A percentile compares a stretch with the other conserved stretches of the same genome.
Evolutionary conservation across 2,329 filamentous ascomycete species (phyloP).

Genomic region (Emergomyces pasteurianus): DNA sequence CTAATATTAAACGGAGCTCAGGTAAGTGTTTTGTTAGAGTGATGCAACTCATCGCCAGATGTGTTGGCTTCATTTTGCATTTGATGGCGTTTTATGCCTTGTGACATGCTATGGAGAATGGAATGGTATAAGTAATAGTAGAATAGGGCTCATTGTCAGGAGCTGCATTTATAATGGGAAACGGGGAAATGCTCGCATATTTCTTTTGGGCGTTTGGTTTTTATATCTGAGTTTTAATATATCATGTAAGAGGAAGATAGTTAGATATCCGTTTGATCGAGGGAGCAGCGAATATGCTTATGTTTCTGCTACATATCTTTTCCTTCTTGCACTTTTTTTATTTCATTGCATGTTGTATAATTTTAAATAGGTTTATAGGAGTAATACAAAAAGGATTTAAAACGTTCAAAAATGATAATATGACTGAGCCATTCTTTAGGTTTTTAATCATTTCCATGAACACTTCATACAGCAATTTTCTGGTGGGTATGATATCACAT

Average conservation of each 20-base stretch:
- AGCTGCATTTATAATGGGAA: no score
- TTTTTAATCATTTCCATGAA: not conserved
- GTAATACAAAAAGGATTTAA: no score
- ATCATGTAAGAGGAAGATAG: not conserved
- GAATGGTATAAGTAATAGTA: not conserved
- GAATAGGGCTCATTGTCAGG: no score
- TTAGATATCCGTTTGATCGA: not conserved
- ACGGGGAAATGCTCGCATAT: not conserved
- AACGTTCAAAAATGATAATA: no score
- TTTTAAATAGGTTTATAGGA: not conserved
- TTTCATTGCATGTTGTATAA: not conserved
- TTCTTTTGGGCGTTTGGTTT: not conserved
- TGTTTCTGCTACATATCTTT: not conserved
- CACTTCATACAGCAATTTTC: not conserved
- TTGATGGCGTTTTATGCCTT: not conserved
- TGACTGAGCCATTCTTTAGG: no score
- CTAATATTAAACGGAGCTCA: not conserved
- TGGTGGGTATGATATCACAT: not conserved
- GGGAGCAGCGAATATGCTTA: no score
- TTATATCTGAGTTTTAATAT: not conserved
- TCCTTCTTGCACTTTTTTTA: not conserved
- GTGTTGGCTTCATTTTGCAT: not conserved
- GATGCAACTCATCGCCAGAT: not conserved
- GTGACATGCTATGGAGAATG: not conserved
- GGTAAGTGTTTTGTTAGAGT: not conserved